Conservation (phyloP, 139 green algal species). For the Diplosphaera chodatii region DNA sequence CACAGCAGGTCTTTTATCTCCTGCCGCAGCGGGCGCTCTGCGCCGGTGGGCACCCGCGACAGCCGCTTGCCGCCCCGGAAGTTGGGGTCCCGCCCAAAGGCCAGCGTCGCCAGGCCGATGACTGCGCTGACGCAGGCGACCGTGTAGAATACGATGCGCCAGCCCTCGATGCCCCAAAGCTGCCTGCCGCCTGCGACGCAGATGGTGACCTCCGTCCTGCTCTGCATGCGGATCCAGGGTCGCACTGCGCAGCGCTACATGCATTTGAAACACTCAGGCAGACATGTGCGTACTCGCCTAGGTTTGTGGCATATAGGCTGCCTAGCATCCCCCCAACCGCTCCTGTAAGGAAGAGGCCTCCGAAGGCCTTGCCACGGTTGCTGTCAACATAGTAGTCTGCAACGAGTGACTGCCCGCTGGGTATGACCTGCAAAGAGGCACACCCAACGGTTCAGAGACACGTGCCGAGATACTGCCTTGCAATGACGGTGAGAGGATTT, state of each 20-base stretch:
- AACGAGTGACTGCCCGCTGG: slow-evolving; percentile 36
- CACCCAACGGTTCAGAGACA: slow-evolving; percentile 6
- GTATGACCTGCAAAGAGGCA: background rate
- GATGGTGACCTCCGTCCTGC: too few relatives aligned
- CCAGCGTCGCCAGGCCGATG: slow-evolving; percentile 3
- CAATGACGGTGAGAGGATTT: too few relatives aligned
- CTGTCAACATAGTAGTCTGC: slow-evolving; percentile 47
- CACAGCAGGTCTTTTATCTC: slow-evolving; percentile 15
- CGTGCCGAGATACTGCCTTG: too few relatives aligned
- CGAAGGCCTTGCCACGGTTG: slow-evolving; percentile 56
- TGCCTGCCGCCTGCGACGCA: slow-evolving; percentile 1
- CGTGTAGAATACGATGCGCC: slow-evolving; percentile 33
- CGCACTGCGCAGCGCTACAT: too few relatives aligned
- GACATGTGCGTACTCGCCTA: too few relatives aligned
- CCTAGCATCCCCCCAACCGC: slow-evolving; percentile 44
- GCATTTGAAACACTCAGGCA: too few relatives aligned
- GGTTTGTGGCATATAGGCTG: slow-evolving; percentile 64
- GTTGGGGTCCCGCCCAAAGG: slow-evolving; percentile 1
- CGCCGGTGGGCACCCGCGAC: background rate
- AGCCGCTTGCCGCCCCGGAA: background rate
- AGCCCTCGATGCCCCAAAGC: slow-evolving; percentile 24
- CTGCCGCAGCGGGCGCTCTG: background rate
- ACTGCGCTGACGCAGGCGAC: slow-evolving; percentile 22
- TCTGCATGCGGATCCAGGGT: too few relatives aligned
- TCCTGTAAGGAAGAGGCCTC: slow-evolving; percentile 43